These are phyloP conservation scores for Colletotrichum somersetense DNA, from an alignment of 2,329 filamentous ascomycete species.

Conservation along the genomic window DNA sequence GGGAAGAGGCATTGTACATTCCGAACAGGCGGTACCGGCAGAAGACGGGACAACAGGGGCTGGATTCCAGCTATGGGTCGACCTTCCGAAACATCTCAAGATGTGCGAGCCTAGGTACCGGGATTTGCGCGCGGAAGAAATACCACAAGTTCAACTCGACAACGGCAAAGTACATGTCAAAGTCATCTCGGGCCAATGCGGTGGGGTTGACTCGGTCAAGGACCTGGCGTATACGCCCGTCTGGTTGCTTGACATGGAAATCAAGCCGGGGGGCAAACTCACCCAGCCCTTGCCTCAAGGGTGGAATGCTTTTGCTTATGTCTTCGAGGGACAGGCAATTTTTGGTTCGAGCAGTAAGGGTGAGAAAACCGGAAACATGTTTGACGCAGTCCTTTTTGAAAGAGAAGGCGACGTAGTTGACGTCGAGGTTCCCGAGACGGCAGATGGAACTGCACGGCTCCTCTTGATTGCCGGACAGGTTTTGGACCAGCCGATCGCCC, in stretches of 20 bases:
- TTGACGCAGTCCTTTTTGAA: constrained; percentile 90
- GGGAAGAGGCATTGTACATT: constrained; percentile 90
- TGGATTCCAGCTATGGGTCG: constrained; percentile 96
- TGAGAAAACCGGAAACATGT: constrained; percentile 71
- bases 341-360: constrained; percentile 60
- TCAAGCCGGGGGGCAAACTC: constrained; percentile 83
- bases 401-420: constrained; percentile 80
- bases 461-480: constrained; percentile 83
- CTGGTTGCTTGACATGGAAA: constrained; percentile 88
- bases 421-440: constrained; percentile 74
- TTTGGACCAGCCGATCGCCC: constrained; percentile 81
- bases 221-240: constrained; percentile 96
- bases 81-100: constrained; percentile 86
- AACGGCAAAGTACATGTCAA: constrained; percentile 83
- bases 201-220: constrained; percentile 87
- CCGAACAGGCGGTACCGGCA: constrained; percentile 91
- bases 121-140: constrained; percentile 82
- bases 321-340: constrained; percentile 76
- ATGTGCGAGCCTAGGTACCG: constrained; percentile 92
- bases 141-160: constrained; percentile 78
- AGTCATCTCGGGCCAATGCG: constrained; percentile 87
- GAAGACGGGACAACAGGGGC: constrained; percentile 81
- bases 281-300: constrained; percentile 79
- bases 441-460: constrained; percentile 69
- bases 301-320: constrained; percentile 94